Percentiles rank a stretch among this genome's conserved stretches.
Evolutionary conservation across 2,329 filamentous ascomycete genomes (phyloP).

Genomic region (Xylogone sp.): DNA sequence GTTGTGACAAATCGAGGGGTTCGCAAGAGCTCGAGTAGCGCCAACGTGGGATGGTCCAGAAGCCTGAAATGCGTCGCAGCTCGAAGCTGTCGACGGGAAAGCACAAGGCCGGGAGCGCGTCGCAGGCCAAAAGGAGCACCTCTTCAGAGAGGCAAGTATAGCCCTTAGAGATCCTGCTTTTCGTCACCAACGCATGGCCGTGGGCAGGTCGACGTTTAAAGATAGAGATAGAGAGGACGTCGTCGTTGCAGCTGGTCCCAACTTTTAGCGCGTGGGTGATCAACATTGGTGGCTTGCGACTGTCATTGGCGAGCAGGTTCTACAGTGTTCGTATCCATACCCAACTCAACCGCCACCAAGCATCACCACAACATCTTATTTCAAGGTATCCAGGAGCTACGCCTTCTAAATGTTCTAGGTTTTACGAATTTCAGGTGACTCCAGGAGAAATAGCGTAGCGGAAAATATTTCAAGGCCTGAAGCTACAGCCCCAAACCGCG

Average conservation of each 20-base stretch:
- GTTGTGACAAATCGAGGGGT: constrained; percentile 3
- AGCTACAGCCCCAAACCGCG: too few species aligned
- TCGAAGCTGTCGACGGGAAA: constrained; percentile 5
- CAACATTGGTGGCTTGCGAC: not conserved
- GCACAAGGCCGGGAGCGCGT: constrained; percentile 18
- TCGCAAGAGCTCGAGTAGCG: constrained; percentile 3
- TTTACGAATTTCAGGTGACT: too few species aligned
- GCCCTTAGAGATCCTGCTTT: constrained; percentile 17
- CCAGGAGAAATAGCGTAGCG: too few species aligned
- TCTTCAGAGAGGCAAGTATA: constrained; percentile 22
- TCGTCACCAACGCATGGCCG: constrained; percentile 27
- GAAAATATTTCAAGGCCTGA: too few species aligned
- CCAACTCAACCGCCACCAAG: not conserved
- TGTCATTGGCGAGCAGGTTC: not conserved
- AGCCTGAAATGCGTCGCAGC: constrained; percentile 5
- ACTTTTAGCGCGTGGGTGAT: not conserved
- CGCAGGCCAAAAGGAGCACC: constrained; percentile 17
- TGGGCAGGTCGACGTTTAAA: constrained; percentile 3
- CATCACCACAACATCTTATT: not conserved
- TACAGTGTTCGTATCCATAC: not conserved
- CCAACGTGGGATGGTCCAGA: constrained; percentile 4
- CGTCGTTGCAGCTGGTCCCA: not conserved
- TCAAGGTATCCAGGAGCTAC: too few species aligned
- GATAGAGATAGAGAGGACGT: constrained; percentile 1
- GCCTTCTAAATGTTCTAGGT: too few species aligned